These are phyloP conservation scores for Diaporthe velutina DNA, from an alignment of 2,329 filamentous ascomycete genomes.

Conservation along the genomic window DNA sequence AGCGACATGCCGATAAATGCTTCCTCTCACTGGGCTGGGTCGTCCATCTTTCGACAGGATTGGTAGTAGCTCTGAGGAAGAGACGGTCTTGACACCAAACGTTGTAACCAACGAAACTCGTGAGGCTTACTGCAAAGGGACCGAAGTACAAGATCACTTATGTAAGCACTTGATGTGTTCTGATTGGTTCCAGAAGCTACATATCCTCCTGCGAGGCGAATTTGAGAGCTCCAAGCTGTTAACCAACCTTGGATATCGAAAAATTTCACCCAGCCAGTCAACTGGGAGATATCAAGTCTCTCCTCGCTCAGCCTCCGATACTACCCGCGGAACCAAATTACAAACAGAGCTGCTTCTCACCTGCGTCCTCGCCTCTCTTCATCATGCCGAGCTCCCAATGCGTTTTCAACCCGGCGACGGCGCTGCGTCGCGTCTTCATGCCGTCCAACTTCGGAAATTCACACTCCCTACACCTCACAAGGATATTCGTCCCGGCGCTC, in stretches of 20 bases:
- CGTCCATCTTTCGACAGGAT: background rate
- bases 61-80: background rate
- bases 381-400: constrained; percentile 56
- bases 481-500: constrained; percentile 38
- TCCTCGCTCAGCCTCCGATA: background rate
- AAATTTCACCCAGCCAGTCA: constrained; percentile 17
- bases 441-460: constrained; percentile 47
- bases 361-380: background rate
- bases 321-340: background rate
- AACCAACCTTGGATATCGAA: constrained; percentile 21
- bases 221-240: constrained; percentile 24
- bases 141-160: constrained; percentile 14
- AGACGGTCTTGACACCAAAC: background rate
- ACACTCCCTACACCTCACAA: constrained; percentile 35
- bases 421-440: constrained; percentile 62
- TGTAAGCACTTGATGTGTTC: background rate
- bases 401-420: constrained; percentile 58
- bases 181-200: constrained; percentile 33
- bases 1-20: background rate
- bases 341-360: background rate
- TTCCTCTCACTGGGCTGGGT: background rate
- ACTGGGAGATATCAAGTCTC: background rate
- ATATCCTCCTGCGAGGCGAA: constrained; percentile 33
- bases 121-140: background rate
- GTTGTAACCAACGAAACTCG: background rate